phyloP scores from a whole-genome alignment of 2,329 filamentous ascomycete genomes.

The Hymenoscyphus scutula region DNA sequence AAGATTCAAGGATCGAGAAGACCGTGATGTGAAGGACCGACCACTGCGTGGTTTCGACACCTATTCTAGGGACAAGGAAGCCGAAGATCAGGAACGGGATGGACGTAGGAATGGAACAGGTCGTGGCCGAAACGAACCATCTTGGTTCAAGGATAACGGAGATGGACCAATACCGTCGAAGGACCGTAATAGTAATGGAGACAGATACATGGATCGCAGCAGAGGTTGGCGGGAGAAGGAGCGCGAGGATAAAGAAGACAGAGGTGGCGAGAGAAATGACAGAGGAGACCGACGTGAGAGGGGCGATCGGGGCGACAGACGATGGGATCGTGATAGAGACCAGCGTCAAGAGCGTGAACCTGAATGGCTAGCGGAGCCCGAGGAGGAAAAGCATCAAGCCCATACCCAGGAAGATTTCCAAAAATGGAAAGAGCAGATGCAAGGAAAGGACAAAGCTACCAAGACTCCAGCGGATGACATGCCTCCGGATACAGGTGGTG shows the following conservation, averaged over 20 bases:
- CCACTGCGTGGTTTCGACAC: conserved; percentile 50
- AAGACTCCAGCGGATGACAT: conserved; percentile 39
- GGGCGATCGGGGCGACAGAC: conserved; percentile 26
- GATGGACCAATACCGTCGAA: conserved; percentile 31
- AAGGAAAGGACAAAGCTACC: conserved; percentile 30
- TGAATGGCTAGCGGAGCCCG: conserved; percentile 82
- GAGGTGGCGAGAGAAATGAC: conserved; percentile 35
- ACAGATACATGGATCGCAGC: conserved; percentile 34
- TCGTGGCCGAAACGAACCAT: conserved; percentile 65
- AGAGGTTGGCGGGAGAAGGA: conserved; percentile 42
- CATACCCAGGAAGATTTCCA: conserved; percentile 91
- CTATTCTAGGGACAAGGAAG: conserved; percentile 50
- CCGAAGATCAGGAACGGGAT: conserved; percentile 49
- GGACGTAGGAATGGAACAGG: conserved; percentile 62
- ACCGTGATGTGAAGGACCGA: conserved; percentile 52
- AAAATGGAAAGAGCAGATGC: conserved; percentile 88
- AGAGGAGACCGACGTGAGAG: conserved; percentile 27
- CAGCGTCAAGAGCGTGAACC: conserved; percentile 74
- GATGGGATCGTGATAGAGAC: conserved; percentile 54
- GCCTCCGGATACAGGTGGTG: conserved; percentile 38
- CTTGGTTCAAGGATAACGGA: conserved; percentile 64
- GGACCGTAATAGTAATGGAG: conserved; percentile 37
- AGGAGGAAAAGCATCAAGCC: conserved; percentile 64
- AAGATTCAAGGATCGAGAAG: conserved; percentile 50
- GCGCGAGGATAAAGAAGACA: conserved; percentile 27